Evolutionary conservation across 2,329 filamentous ascomycete species (phyloP).

Genomic region (Botrytis squamosa): DNA sequence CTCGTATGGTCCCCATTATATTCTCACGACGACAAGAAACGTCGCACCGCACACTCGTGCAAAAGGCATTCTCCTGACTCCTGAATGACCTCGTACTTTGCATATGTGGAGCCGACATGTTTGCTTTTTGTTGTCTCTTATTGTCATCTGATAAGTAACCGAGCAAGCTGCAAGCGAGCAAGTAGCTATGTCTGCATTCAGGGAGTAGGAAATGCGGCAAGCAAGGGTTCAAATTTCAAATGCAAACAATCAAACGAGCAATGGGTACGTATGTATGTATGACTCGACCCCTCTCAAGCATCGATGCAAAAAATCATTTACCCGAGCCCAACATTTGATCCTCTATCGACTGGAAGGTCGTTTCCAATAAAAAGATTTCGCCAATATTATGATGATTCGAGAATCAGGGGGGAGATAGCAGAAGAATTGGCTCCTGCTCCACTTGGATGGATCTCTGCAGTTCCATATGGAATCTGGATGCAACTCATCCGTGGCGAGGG

Average conservation of each 20-base stretch:
- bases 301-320: background rate
- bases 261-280: constrained; percentile 4
- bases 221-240: constrained; percentile 2
- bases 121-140: constrained; percentile 9
- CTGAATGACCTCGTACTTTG: background rate
- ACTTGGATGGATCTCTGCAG: constrained; percentile 9
- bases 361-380: background rate
- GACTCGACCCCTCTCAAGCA: background rate
- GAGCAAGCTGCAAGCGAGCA: background rate
- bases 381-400: constrained; percentile 9
- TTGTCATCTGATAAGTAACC: background rate
- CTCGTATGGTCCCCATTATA: background rate
- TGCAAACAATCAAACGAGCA: constrained; percentile 2
- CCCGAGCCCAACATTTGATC: background rate
- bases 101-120: background rate
- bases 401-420: constrained; percentile 10
- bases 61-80: background rate
- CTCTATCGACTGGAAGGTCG: background rate
- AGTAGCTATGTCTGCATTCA: background rate
- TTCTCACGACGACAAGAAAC: background rate
- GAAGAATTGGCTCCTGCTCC: background rate
- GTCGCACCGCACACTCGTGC: constrained; percentile 5
- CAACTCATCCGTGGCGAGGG: constrained; percentile 1
- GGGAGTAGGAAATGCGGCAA: background rate
- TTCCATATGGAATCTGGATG: constrained; percentile 15